phyloP scores from a whole-genome alignment of 2,329 filamentous ascomycete genomes.

The Cadophora sp. region DNA sequence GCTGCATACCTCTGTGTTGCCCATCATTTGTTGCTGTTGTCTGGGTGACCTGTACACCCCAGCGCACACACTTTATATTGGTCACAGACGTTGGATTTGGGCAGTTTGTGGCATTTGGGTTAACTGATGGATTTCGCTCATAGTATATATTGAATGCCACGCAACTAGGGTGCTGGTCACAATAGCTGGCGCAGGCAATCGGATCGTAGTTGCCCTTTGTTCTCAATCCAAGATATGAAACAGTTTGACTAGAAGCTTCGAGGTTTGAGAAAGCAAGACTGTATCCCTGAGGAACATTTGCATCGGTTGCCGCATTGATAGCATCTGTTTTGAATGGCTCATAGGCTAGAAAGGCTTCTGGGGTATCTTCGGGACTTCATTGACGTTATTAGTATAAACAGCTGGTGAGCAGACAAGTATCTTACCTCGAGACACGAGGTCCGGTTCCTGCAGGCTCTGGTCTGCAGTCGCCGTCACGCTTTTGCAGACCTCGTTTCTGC shows the following conservation, averaged over 20 bases:
- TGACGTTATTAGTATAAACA: constrained; percentile 1
- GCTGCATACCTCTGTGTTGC: constrained; percentile 40
- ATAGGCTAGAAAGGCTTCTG: constrained; percentile 38
- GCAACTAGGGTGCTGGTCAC: constrained; percentile 43
- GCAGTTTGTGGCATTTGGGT: constrained; percentile 42
- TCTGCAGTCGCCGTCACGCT: constrained; percentile 29
- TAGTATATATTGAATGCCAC: constrained; percentile 47
- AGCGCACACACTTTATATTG: constrained; percentile 48
- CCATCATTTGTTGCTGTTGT: constrained; percentile 46
- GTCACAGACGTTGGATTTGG: constrained; percentile 45
- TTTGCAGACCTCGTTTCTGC: constrained; percentile 21
- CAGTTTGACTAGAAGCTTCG: constrained; percentile 43
- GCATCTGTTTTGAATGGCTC: constrained; percentile 27
- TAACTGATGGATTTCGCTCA: constrained; percentile 46
- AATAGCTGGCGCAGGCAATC: constrained; percentile 40
- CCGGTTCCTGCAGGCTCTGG: constrained; percentile 30
- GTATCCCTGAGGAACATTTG: constrained; percentile 46
- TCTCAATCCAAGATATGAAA: constrained; percentile 41
- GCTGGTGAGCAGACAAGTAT: background rate
- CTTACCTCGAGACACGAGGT: constrained; percentile 27
- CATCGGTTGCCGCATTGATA: constrained; percentile 28
- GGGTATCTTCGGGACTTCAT: constrained; percentile 27
- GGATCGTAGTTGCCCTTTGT: constrained; percentile 44
- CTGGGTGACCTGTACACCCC: constrained; percentile 43
- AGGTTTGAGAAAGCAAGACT: constrained; percentile 44